A percentile compares a stretch with the other conserved stretches of the same genome.
Evolutionary conservation across 1,139 yeast genomes (phyloP).

Genomic region (Saccharomyces hybrid): DNA sequence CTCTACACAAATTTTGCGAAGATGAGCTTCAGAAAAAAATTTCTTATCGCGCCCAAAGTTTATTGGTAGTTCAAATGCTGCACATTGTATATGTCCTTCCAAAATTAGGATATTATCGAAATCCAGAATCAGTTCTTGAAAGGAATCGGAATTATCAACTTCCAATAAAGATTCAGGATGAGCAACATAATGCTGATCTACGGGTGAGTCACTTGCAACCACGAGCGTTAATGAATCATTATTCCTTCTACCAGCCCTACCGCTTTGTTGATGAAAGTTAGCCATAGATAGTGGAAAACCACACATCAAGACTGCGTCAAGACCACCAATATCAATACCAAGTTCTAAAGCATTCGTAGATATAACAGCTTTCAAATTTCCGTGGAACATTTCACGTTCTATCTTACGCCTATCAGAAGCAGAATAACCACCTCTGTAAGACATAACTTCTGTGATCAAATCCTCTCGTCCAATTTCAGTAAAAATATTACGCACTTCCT

Average conservation of each 20-base stretch:
- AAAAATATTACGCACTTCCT: constrained; percentile 56
- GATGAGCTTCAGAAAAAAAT: constrained; percentile 43
- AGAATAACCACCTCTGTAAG: constrained; percentile 92
- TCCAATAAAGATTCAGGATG: constrained; percentile 59
- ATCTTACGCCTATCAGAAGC: constrained; percentile 76
- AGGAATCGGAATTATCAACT: constrained; percentile 32
- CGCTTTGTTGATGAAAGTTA: constrained; percentile 89
- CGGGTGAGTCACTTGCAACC: constrained; percentile 77
- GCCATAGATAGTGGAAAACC: constrained; percentile 87
- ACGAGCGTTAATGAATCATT: constrained; percentile 70
- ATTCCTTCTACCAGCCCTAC: constrained; percentile 85
- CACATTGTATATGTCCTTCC: constrained; percentile 87
- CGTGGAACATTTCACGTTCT: constrained; percentile 84
- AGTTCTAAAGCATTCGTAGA: constrained; percentile 93
- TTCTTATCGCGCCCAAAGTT: constrained; percentile 41
- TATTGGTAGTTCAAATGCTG: constrained; percentile 78
- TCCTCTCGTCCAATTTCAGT: constrained; percentile 37
- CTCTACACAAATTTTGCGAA: constrained; percentile 37
- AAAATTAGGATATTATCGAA: constrained; percentile 49
- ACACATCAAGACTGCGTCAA: constrained; percentile 85
- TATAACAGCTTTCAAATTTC: constrained; percentile 73
- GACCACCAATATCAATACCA: constrained; percentile 87
- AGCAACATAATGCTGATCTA: constrained; percentile 74
- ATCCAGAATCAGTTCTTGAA: constrained; percentile 47
- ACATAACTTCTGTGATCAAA: constrained; percentile 62